Percentiles rank a stretch among this genome's conserved stretches.
phyloP scores from a whole-genome alignment of 768 basidiomycete genomes.

The Suillus luteus region DNA sequence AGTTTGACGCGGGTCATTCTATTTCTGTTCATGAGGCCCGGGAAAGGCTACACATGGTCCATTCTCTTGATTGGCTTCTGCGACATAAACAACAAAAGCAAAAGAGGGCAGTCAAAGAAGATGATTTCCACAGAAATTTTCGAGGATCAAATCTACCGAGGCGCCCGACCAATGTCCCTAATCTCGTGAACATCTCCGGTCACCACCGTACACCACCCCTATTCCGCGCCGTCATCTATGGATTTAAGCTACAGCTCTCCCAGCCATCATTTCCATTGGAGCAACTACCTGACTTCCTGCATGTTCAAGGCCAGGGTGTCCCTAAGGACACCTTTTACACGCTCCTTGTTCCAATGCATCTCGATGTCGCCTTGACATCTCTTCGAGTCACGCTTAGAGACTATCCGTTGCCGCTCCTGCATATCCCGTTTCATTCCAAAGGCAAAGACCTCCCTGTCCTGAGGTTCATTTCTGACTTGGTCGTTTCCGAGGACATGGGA shows the following conservation, averaged over 20 bases:
- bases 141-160: slow-evolving; percentile 38
- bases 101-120: slow-evolving; percentile 53
- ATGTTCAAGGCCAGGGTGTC: slow-evolving; percentile 65
- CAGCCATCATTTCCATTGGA: slow-evolving; percentile 60
- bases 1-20: slow-evolving; percentile 64
- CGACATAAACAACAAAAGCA: slow-evolving; percentile 49
- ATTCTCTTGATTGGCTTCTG: slow-evolving; percentile 73
- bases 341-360: slow-evolving; percentile 79
- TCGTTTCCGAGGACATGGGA: slow-evolving; percentile 88
- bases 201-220: slow-evolving; percentile 57
- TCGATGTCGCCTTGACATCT: slow-evolving; percentile 67
- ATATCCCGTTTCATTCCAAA: slow-evolving; percentile 54
- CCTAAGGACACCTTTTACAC: slow-evolving; percentile 73
- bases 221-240: slow-evolving; percentile 62
- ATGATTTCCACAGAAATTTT: slow-evolving; percentile 46
- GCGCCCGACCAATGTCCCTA: slow-evolving; percentile 37
- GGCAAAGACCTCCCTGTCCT: slow-evolving; percentile 46
- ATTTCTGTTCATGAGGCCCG: slow-evolving; percentile 75
- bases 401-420: slow-evolving; percentile 85
- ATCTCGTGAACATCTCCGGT: slow-evolving; percentile 45
- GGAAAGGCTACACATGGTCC: slow-evolving; percentile 62
- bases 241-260: slow-evolving; percentile 56
- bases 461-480: slow-evolving; percentile 74
- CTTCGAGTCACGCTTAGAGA: slow-evolving; percentile 72
- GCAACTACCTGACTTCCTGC: slow-evolving; percentile 62